Evolutionary conservation across 495 filamentous ascomycete genomes (phyloP).

Genomic region (Astrothelium macrocarpum): DNA sequence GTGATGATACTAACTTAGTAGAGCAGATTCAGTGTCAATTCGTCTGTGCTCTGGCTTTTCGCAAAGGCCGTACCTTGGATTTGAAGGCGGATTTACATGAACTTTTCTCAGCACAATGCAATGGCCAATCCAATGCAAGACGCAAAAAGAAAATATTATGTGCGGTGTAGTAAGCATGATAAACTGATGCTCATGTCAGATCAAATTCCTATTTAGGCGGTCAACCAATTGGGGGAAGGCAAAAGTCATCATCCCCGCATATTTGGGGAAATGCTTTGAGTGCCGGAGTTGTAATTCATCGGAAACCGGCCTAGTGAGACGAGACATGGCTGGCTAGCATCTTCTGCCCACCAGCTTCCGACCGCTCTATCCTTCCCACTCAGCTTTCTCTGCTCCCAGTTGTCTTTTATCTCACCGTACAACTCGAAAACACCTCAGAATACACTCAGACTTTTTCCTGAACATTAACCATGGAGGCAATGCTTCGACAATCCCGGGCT

Average conservation of each 20-base stretch:
- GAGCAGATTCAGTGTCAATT: too few relatives aligned
- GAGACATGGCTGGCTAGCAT: not conserved
- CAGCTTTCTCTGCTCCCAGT: not conserved
- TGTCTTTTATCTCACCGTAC: too few relatives aligned
- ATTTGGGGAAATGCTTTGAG: not conserved
- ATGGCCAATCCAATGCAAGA: too few relatives aligned
- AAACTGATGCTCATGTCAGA: too few relatives aligned
- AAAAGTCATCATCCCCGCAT: not conserved
- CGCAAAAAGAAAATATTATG: not conserved
- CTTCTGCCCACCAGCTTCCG: too few relatives aligned
- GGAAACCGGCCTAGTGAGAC: not conserved
- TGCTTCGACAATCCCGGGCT: constrained; percentile 84
- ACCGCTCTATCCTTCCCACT: too few relatives aligned
- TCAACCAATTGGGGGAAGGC: not conserved
- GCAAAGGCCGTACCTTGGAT: too few relatives aligned
- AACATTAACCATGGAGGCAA: constrained; percentile 66
- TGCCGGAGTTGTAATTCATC: not conserved
- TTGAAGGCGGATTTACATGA: too few relatives aligned
- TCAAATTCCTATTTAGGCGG: not conserved
- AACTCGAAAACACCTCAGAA: too few relatives aligned
- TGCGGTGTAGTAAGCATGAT: not conserved
- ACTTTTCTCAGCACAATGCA: too few relatives aligned
- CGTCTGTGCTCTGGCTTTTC: too few relatives aligned
- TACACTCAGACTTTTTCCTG: not conserved
- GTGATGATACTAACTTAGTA: too few relatives aligned